phyloP scores from a whole-genome alignment of 225 moss, liverwort and hornwort species.

The Thuidium tamariscinum region DNA sequence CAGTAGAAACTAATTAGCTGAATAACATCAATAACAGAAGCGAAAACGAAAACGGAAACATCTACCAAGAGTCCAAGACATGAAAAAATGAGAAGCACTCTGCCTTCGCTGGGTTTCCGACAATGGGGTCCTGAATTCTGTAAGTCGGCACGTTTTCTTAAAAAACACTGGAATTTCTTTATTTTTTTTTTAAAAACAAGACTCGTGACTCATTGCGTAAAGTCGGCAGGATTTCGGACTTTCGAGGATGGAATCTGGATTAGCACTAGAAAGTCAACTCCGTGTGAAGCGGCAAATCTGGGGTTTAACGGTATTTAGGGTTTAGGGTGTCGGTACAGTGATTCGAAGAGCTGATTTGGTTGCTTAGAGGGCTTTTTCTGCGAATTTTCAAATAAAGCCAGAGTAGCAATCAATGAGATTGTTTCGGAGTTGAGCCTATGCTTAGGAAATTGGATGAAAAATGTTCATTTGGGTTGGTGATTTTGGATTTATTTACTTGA shows the following conservation, averaged over 20 bases:
- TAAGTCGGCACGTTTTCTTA: neutral
- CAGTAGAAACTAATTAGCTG: neutral
- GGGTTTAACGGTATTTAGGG: neutral
- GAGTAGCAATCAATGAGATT: neutral
- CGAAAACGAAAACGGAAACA: neutral
- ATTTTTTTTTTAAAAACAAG: neutral
- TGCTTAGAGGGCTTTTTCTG: neutral
- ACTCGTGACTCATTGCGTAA: neutral
- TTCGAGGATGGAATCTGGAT: neutral
- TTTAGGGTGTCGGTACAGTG: neutral
- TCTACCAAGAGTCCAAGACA: neutral
- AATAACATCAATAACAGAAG: neutral
- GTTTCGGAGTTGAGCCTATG: neutral
- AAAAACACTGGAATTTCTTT: neutral
- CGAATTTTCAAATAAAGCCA: neutral
- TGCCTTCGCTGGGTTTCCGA: neutral
- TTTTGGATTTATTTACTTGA: neutral
- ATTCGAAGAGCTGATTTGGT: neutral
- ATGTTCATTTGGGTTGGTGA: accelerated
- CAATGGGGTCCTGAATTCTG: no score
- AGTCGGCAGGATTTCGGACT: neutral
- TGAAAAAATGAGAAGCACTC: neutral
- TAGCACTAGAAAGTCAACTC: no score
- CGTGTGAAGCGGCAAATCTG: neutral
- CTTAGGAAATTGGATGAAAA: neutral